These are phyloP conservation scores for Pseudogymnoascus sp. DNA, from an alignment of 2,329 filamentous ascomycete genomes.

Conservation along the genomic window DNA sequence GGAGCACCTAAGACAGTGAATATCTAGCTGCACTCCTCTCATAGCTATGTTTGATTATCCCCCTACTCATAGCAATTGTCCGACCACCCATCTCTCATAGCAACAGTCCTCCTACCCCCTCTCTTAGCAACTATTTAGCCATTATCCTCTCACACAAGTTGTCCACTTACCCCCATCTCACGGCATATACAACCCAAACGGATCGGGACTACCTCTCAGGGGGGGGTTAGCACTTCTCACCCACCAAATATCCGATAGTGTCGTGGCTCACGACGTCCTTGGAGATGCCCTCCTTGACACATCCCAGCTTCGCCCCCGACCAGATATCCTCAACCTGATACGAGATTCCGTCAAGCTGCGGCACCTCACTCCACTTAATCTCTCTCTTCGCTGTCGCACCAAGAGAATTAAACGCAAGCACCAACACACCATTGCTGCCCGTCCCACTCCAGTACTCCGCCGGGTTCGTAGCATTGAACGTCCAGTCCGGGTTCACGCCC, in stretches of 20 bases:
- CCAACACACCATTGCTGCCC: constrained; percentile 37
- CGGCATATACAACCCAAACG: not conserved
- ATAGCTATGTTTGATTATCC: not conserved
- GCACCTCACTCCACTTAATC: constrained; percentile 38
- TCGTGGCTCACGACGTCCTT: constrained; percentile 32
- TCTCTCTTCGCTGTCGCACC: constrained; percentile 30
- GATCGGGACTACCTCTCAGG: constrained; percentile 12
- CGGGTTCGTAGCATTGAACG: constrained; percentile 41
- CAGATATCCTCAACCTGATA: constrained; percentile 42
- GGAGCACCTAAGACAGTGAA: not conserved
- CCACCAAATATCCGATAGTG: constrained; percentile 25
- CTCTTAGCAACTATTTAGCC: not conserved
- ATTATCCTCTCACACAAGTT: not conserved
- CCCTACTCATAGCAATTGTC: not conserved
- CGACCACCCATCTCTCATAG: not conserved
- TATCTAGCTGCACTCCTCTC: not conserved
- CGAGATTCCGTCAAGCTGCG: constrained; percentile 29
- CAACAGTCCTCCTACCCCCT: not conserved
- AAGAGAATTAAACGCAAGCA: constrained; percentile 42
- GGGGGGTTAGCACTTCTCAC: constrained; percentile 16
- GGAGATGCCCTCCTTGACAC: constrained; percentile 26
- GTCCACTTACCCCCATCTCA: no score
- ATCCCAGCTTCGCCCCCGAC: constrained; percentile 37
- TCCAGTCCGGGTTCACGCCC: constrained; percentile 44
- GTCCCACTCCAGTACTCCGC: constrained; percentile 45